Evolutionary conservation across 179 eudicot species (phyloP), one percentile per base, ranked within the genome.

Genomic region (Nepenthes alata): DNA sequence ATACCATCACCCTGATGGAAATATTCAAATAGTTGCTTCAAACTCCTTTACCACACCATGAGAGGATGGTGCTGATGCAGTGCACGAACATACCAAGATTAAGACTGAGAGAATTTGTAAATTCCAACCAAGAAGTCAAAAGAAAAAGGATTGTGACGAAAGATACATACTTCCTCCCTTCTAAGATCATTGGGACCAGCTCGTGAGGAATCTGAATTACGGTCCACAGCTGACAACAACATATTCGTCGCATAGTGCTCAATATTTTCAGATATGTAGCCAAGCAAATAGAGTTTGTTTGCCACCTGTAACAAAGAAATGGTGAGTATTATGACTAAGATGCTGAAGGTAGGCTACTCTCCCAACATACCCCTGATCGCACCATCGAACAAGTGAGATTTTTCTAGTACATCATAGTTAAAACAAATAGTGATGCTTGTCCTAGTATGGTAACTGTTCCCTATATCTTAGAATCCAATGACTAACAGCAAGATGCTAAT

Each of bases 161-260:
- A 14, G 50, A 14, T 54, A 56, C 84, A 67, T 70, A 81, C 94
- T 80, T 83, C 85, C 67, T 69, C 71, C 57, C 76, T 77, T 70
- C 70, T 81, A 37, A 67, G 66, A 45, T 63, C 80, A 65, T 59
- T 56, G 35, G 72, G 52, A 14, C 71, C 75, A 65, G 82, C 77
- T 36, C 74, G 73, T 37, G 72, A 74, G 60, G 73, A 63, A 62
- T 77, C 82, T 36, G 65, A 41, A 63, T 83, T 82, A 56, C 37
- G 70, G 70, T 82, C 90, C 59, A 85, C 80, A 60, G 91, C 88
- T 69, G 86, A 85, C 67, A 88, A 80, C 72, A 90, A 78, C 87
- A 80, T 94, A 58, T 77, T 74, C 38, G 69, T 82, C 13, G 97
- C 97, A 77, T 78, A 94, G 69, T 78, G 69, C 81, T 94, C 99